phyloP scores from a whole-genome alignment of 805 yeast genomes.

The Ascoidea asiatica region DNA sequence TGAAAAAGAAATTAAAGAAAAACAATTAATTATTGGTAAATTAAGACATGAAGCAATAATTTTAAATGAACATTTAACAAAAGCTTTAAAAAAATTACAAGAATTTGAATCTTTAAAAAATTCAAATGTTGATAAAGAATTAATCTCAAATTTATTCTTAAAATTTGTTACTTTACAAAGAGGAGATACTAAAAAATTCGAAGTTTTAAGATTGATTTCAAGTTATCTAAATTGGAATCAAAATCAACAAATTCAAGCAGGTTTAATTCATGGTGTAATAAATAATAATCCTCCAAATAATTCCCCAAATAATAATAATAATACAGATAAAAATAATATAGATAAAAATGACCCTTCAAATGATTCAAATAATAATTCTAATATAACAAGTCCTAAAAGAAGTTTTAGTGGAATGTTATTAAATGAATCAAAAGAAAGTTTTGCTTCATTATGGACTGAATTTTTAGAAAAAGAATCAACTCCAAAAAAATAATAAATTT shows the following conservation, averaged over 20 bases:
- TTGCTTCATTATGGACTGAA: slow-evolving; percentile 71
- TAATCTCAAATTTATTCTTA: slow-evolving; percentile 73
- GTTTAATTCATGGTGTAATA: slow-evolving; percentile 30
- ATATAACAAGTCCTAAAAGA: slow-evolving; percentile 19
- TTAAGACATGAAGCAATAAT: slow-evolving; percentile 90
- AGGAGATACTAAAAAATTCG: slow-evolving; percentile 90
- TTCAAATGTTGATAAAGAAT: slow-evolving; percentile 74
- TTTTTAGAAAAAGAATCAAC: slow-evolving; percentile 62
- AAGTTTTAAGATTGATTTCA: slow-evolving; percentile 74
- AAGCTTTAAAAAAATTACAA: slow-evolving; percentile 73
- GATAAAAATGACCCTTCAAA: slow-evolving; percentile 5
- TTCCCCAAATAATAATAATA: background rate
- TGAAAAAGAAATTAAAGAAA: slow-evolving; percentile 48
- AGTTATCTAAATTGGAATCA: slow-evolving; percentile 85
- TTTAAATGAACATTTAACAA: slow-evolving; percentile 88
- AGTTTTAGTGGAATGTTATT: background rate
- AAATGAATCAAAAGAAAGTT: slow-evolving; percentile 24
- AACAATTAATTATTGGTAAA: slow-evolving; percentile 74
- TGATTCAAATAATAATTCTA: slow-evolving; percentile 13
- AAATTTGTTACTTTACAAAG: slow-evolving; percentile 81
- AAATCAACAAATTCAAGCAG: slow-evolving; percentile 61
- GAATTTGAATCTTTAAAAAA: slow-evolving; percentile 38
- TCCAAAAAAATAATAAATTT: slow-evolving; percentile 6
- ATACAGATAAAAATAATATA: too few relatives aligned
- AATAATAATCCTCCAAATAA: slow-evolving; percentile 4